These are phyloP conservation scores for Cryptosporidium xiaoi DNA, from an alignment of 169 alveolate species.

Conservation along the genomic window DNA sequence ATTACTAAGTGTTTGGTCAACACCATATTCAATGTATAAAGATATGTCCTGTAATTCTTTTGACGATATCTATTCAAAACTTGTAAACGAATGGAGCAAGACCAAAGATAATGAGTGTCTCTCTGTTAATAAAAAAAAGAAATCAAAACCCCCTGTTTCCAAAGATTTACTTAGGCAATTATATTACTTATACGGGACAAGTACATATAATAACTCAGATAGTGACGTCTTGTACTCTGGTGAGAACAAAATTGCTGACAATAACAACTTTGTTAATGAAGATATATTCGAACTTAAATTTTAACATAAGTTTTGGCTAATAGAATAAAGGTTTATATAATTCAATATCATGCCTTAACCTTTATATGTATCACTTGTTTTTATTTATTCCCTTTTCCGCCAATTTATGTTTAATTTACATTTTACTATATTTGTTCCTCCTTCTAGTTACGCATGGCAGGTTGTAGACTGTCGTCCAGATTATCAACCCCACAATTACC, in stretches of 20 bases:
- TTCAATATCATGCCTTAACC: too few relatives aligned
- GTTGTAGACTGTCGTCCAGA: slow-evolving; percentile 31
- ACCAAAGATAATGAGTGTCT: too few relatives aligned
- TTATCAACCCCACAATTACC: not conserved
- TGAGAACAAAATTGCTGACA: too few relatives aligned
- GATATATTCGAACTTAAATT: too few relatives aligned
- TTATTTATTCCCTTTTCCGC: too few relatives aligned
- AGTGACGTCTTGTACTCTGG: too few relatives aligned
- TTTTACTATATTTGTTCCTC: not conserved
- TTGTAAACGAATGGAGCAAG: too few relatives aligned
- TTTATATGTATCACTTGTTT: too few relatives aligned
- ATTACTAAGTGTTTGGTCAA: slow-evolving; percentile 84
- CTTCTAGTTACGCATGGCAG: slow-evolving; percentile 40
- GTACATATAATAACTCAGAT: not conserved
- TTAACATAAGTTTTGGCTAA: too few relatives aligned
- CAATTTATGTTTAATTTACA: too few relatives aligned
- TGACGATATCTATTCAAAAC: slow-evolving; percentile 4
- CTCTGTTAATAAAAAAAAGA: slow-evolving; percentile 1
- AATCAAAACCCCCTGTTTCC: slow-evolving; percentile 14
- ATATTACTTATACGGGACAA: not conserved
- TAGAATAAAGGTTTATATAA: too few relatives aligned
- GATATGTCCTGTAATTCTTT: slow-evolving; percentile 19
- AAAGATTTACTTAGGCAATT: slow-evolving; percentile 26
- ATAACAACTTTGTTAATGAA: too few relatives aligned
- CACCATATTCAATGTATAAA: slow-evolving; percentile 80